phyloP scores from a whole-genome alignment of 345 rosid genomes.

The Melaleuca quinquenervia region DNA sequence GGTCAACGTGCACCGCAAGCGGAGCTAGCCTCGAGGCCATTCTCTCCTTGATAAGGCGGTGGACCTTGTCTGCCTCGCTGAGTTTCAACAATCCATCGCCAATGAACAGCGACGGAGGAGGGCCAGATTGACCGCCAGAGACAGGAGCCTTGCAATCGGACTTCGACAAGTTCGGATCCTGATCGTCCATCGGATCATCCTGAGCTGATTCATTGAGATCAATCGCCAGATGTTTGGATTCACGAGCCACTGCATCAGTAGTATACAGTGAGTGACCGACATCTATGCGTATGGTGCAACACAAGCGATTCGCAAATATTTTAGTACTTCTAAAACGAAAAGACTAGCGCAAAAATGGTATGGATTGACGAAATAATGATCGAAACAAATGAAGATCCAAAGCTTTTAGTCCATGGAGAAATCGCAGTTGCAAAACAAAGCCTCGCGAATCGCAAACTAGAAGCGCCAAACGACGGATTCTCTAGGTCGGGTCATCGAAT shows the following conservation, averaged over 20 bases:
- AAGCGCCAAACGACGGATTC: neutral
- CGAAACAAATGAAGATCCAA: neutral
- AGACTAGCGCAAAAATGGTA: neutral
- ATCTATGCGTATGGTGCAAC: neutral
- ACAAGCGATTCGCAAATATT: neutral
- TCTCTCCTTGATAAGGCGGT: conserved; percentile 29
- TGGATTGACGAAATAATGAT: neutral
- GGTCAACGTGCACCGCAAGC: conserved; percentile 19
- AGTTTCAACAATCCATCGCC: conserved; percentile 21
- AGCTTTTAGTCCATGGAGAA: neutral
- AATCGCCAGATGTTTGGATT: neutral
- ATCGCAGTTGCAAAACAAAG: neutral
- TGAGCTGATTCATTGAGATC: neutral
- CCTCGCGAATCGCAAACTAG: neutral
- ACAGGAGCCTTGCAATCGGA: conserved; percentile 52
- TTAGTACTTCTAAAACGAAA: neutral
- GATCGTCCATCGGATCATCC: neutral
- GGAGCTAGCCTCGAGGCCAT: conserved; percentile 29
- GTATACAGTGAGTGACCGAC: neutral
- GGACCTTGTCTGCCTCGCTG: conserved; percentile 33
- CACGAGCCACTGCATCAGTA: neutral
- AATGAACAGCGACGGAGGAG: neutral
- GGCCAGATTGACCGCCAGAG: neutral
- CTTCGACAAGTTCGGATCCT: conserved; percentile 13
- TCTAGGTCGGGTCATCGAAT: neutral